These are phyloP conservation scores for Prosopis cineraria DNA, from an alignment of 306 rosid species.

Conservation along the genomic window DNA sequence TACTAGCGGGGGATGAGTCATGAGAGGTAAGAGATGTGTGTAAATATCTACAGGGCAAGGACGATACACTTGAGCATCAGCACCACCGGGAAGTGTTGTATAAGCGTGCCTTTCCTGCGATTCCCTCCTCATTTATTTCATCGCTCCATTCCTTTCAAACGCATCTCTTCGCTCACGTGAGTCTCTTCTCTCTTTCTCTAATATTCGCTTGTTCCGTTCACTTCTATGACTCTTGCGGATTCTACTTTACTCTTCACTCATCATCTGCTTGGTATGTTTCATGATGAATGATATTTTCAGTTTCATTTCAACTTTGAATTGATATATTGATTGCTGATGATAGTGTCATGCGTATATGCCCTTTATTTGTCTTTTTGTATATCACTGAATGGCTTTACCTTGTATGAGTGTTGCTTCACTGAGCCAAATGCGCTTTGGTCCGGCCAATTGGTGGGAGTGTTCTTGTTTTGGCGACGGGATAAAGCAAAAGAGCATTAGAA, in stretches of 20 bases:
- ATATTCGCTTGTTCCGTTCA: neutral
- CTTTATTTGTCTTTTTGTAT: too few species aligned
- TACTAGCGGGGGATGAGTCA: too few species aligned
- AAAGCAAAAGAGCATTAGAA: neutral
- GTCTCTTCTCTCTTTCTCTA: neutral
- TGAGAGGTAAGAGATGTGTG: too few species aligned
- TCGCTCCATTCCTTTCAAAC: neutral
- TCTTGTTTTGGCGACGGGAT: neutral
- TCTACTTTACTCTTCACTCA: neutral
- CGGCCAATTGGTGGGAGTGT: neutral
- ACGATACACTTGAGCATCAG: neutral
- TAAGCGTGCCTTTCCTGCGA: neutral
- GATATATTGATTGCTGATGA: neutral
- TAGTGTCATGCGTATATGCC: neutral
- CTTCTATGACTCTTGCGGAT: neutral
- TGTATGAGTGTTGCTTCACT: neutral
- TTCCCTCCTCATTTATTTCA: neutral
- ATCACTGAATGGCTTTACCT: neutral
- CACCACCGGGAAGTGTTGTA: neutral
- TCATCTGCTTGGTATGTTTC: neutral
- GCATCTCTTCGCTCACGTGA: constrained; percentile 23
- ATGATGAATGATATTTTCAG: neutral
- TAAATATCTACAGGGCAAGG: neutral
- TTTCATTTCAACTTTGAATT: neutral
- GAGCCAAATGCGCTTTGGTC: neutral